These are phyloP conservation scores for Wakefieldia striispora DNA, from an alignment of 768 basidiomycete genomes.

Conservation along the genomic window DNA sequence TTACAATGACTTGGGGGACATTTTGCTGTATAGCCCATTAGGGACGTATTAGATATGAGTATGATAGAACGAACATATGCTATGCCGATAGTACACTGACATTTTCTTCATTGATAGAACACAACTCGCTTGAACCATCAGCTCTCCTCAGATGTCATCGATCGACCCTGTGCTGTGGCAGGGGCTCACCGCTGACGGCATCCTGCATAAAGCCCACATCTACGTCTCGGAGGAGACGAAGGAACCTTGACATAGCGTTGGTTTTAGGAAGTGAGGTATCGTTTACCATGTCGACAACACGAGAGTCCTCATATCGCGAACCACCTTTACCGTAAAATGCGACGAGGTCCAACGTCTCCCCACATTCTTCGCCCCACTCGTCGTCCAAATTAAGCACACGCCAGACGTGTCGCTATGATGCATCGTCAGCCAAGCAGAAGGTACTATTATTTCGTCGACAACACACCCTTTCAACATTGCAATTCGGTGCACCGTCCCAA, in stretches of 20 bases:
- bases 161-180: conserved; percentile 1
- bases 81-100: conserved; percentile 4
- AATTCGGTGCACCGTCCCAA: conserved; percentile 33
- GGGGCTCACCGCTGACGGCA: conserved; percentile 19
- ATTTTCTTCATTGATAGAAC: not conserved
- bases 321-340: conserved; percentile 58
- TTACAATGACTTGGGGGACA: no score
- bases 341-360: conserved; percentile 50
- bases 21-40: no score
- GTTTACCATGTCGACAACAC: conserved; percentile 49
- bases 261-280: conserved; percentile 42
- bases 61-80: not conserved
- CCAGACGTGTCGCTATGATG: conserved; percentile 46
- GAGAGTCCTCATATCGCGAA: conserved; percentile 44
- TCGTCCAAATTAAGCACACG: conserved; percentile 45
- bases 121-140: not conserved
- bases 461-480: conserved; percentile 46
- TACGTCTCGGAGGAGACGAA: conserved; percentile 47
- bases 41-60: conserved; percentile 2
- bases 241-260: conserved; percentile 48
- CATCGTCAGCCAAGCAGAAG: not conserved
- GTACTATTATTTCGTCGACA: conserved; percentile 6
- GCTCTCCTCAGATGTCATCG: not conserved
- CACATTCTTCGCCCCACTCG: conserved; percentile 46
- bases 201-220: conserved; percentile 39